These are phyloP conservation scores for Gymnopilus dilepis DNA, from an alignment of 768 basidiomycete genomes.

Conservation along the genomic window DNA sequence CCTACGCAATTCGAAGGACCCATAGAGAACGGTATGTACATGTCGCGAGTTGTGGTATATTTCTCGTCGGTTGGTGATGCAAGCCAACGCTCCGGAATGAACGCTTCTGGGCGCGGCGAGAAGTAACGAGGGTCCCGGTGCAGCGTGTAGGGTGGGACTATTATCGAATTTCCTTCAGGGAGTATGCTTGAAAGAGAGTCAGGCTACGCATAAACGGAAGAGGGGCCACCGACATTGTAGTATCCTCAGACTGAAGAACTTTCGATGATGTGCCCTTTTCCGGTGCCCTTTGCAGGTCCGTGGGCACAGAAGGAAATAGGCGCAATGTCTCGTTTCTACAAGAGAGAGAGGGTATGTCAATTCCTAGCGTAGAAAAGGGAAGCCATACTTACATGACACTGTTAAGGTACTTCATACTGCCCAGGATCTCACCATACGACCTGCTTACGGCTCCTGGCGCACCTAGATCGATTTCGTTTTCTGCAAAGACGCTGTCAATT, in stretches of 20 bases:
- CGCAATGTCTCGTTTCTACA: conserved; percentile 42
- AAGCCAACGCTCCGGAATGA: conserved; percentile 45
- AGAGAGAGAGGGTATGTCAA: neutral
- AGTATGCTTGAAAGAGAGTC: conserved; percentile 33
- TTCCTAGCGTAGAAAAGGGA: neutral
- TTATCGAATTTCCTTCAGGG: conserved; percentile 36
- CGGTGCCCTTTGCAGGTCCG: conserved; percentile 35
- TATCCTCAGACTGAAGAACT: conserved; percentile 21
- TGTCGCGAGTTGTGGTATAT: conserved; percentile 26
- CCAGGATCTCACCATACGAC: conserved; percentile 20
- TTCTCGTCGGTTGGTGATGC: conserved; percentile 4
- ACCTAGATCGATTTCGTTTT: conserved; percentile 4
- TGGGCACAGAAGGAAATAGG: conserved; percentile 39
- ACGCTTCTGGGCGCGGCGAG: conserved; percentile 38
- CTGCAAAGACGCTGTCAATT: conserved; percentile 26
- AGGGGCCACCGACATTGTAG: conserved; percentile 16
- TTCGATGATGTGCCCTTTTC: conserved; percentile 31
- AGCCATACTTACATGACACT: conserved; percentile 34
- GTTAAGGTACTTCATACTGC: conserved; percentile 31
- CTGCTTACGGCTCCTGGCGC: neutral
- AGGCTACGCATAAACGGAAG: neutral
- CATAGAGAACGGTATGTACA: conserved; percentile 43
- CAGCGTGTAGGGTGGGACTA: conserved; percentile 37
- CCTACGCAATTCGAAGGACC: conserved; percentile 59
- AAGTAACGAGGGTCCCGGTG: conserved; percentile 45